Evolutionary conservation across 192 early-diverging fungal genomes (phyloP).

Genomic region (Spizellomyces sp.): DNA sequence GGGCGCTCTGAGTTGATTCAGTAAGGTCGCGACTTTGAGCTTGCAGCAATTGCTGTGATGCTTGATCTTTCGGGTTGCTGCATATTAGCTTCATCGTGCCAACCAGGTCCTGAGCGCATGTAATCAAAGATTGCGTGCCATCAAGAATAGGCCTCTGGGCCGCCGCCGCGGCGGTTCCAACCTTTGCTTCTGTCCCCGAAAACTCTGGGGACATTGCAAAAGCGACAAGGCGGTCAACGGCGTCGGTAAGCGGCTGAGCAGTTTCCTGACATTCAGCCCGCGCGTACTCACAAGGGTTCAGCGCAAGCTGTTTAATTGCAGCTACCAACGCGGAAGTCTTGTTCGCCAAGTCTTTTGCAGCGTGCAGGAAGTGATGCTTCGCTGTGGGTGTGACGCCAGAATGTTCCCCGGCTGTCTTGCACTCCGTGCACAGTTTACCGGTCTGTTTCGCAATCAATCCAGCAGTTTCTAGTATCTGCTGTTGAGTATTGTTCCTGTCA

Average conservation of each 20-base stretch:
- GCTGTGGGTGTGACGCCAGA: slow-evolving; percentile 20
- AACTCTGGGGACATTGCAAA: slow-evolving; percentile 45
- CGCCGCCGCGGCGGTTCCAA: slow-evolving; percentile 32
- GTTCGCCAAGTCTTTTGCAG: slow-evolving; percentile 49
- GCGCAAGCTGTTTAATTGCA: slow-evolving; percentile 51
- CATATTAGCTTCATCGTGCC: slow-evolving; percentile 45
- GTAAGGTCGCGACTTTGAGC: slow-evolving; percentile 30
- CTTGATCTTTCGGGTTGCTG: slow-evolving; percentile 45
- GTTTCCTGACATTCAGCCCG: slow-evolving; percentile 36
- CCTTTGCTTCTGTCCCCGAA: slow-evolving; percentile 44
- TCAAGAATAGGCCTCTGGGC: slow-evolving; percentile 50
- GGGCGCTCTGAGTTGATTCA: slow-evolving; percentile 37
- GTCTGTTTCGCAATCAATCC: slow-evolving; percentile 52
- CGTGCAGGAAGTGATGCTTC: slow-evolving; percentile 44
- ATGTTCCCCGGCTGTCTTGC: slow-evolving; percentile 45
- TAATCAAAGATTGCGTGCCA: slow-evolving; percentile 34
- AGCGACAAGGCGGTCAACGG: slow-evolving; percentile 42
- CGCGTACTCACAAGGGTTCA: slow-evolving; percentile 32
- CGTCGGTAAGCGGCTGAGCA: slow-evolving; percentile 42
- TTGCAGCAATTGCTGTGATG: slow-evolving; percentile 28
- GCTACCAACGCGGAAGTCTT: slow-evolving; percentile 45
- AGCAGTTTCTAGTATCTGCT: slow-evolving; percentile 46
- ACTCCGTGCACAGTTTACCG: slow-evolving; percentile 43
- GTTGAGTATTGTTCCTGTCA: slow-evolving; percentile 39
- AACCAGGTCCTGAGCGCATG: slow-evolving; percentile 38